Conservation (phyloP, 164 flowering plant genomes). For the Annona squamosa region DNA sequence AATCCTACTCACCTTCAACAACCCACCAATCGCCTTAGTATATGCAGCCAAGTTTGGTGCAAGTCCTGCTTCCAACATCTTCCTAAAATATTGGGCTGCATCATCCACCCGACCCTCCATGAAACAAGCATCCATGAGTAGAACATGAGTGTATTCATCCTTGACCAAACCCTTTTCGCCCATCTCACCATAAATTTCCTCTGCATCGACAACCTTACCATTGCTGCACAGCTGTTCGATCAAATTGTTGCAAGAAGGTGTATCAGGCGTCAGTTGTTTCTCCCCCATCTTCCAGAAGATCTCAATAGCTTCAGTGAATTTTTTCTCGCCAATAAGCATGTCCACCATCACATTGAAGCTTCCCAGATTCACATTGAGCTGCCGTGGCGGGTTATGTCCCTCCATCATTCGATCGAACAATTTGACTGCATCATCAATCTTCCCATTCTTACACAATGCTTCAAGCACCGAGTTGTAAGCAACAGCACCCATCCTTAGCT, state of each 20-base stretch:
- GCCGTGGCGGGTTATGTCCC: constrained; percentile 60
- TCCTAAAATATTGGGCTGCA: constrained; percentile 63
- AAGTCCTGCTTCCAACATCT: constrained; percentile 67
- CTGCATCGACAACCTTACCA: constrained; percentile 64
- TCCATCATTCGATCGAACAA: constrained; percentile 64
- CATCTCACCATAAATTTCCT: constrained; percentile 64
- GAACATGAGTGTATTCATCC: constrained; percentile 67
- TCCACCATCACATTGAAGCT: constrained; percentile 82
- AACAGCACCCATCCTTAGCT: constrained; percentile 51
- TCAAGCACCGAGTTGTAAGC: constrained; percentile 72
- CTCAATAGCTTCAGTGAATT: constrained; percentile 63
- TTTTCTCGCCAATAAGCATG: constrained; percentile 56
- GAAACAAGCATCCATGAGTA: constrained; percentile 82
- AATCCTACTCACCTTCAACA: constrained; percentile 56
- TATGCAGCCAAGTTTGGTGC: constrained; percentile 71
- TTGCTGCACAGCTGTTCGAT: constrained; percentile 67
- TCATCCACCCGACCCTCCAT: constrained; percentile 47
- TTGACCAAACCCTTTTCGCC: constrained; percentile 51
- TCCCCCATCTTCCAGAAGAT: constrained; percentile 73
- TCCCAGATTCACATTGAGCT: constrained; percentile 64
- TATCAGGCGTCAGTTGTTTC: constrained; percentile 62
- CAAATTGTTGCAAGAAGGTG: constrained; percentile 72
- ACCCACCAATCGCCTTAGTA: constrained; percentile 50
- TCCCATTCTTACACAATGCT: constrained; percentile 70
- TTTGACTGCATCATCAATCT: constrained; percentile 60